Evolutionary conservation across 2,329 filamentous ascomycete genomes (phyloP), one percentile per base, ranked within the genome.

Genomic region (Penicillium janthinellum): DNA sequence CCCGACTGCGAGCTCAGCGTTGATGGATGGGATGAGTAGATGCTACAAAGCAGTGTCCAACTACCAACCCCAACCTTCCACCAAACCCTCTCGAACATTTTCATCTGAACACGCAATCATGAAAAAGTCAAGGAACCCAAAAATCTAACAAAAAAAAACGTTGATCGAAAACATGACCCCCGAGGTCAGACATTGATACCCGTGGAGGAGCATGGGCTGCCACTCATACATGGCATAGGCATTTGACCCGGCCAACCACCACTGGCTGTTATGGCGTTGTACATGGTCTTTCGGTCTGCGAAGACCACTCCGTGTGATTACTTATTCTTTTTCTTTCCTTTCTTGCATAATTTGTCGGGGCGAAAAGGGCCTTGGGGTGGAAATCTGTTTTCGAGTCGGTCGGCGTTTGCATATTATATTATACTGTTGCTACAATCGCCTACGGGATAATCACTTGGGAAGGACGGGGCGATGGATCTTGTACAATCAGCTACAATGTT

Each of bases 21-120:
- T 8, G 72, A 76, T 48, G 67, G 58, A 10, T 75, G 71, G 71
- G 72, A 75, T 42, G 73, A 75, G 37, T 76, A 66, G 63, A 57
- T 22, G 22, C 20, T 10, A 25, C 14, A 25, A 41, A 37, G 5
- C 48, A 61, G 42, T 50, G 54, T 47, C 56, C 31, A 54, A 11
- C 48, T 38, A 49, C 39, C 45, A 31, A 54, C 35, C 31, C 49
- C 34, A 4, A 28, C 5, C 25, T 1, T 4, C 1, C 39, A 41
- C 28, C 6, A 48, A 37, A 42, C 35, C 34, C 37, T 55, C 41
- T 4, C 47, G 44, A 44, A 28, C 17, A 45, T 12, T 44, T 22
- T 25, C 34, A 55, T 14, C 31, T n/a, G 20, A 22, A 52, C 31
- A 54, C 42, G 31, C 34, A 14, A 20, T 34, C 38, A 2, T 3